These are phyloP conservation scores for Clitocybe nebularis DNA, from an alignment of 1,284 basidiomycete species.

Conservation along the genomic window DNA sequence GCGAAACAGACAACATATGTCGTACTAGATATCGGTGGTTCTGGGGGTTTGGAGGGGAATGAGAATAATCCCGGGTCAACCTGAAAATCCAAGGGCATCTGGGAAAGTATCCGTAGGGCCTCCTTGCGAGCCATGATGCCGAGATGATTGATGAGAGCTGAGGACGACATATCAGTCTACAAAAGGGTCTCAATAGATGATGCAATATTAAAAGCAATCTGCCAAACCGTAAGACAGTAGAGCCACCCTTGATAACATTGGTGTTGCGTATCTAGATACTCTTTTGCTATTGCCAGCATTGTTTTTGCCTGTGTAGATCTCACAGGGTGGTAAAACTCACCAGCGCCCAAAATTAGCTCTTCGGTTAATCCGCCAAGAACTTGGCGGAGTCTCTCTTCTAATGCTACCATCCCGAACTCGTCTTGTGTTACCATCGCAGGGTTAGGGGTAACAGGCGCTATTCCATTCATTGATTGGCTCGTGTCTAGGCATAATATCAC, in stretches of 20 bases:
- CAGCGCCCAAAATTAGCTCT: neutral
- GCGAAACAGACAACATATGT: too few species aligned
- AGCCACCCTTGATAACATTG: slow-evolving; percentile 10
- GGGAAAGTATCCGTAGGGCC: too few species aligned
- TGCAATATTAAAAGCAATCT: neutral
- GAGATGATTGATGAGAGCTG: neutral
- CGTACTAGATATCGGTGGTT: too few species aligned
- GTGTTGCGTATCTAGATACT: neutral
- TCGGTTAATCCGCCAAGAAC: neutral
- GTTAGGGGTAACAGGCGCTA: slow-evolving; percentile 11
- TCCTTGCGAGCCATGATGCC: neutral
- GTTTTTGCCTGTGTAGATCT: neutral
- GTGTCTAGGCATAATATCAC: slow-evolving; percentile 25
- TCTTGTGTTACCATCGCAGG: neutral
- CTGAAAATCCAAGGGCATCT: too few species aligned
- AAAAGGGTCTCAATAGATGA: neutral
- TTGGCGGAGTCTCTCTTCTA: slow-evolving; percentile 2
- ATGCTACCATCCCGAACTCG: slow-evolving; percentile 5
- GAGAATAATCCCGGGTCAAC: too few species aligned
- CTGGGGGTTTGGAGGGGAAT: too few species aligned
- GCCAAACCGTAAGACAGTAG: slow-evolving; percentile 5
- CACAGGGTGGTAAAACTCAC: slow-evolving; percentile 1
- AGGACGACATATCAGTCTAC: neutral
- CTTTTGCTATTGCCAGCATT: neutral
- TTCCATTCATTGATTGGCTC: slow-evolving; percentile 20